These are phyloP conservation scores for Leishmania lainsoni DNA, from an alignment of 208 protist genomes.

Conservation along the genomic window DNA sequence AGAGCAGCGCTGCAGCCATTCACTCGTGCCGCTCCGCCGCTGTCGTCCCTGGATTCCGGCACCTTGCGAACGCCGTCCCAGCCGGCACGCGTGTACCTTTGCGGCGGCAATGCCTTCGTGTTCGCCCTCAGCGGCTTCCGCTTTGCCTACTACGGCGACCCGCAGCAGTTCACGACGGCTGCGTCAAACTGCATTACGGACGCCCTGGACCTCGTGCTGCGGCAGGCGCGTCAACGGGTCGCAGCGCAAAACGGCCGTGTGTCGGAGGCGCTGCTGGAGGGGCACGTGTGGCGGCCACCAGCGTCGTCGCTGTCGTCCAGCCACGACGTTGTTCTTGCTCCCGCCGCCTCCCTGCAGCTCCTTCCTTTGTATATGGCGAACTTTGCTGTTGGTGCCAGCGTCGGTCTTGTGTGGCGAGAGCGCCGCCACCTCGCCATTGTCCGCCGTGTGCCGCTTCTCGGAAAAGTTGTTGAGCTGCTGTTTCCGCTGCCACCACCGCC, in stretches of 20 bases:
- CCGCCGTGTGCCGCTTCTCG: conserved; percentile 20
- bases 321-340: conserved; percentile 28
- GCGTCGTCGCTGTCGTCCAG: conserved; percentile 2
- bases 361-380: conserved; percentile 34
- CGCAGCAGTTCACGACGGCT: conserved; percentile 33
- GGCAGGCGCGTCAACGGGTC: conserved; percentile 20
- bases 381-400: conserved; percentile 29
- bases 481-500: conserved; percentile 34
- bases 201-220: conserved; percentile 20
- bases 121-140: conserved; percentile 63
- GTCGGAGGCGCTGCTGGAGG: background rate
- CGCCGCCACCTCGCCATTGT: conserved; percentile 6
- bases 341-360: conserved; percentile 38
- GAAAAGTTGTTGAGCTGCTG: conserved; percentile 12
- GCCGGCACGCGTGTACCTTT: conserved; percentile 32
- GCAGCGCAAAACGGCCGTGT: conserved; percentile 15
- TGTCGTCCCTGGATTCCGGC: background rate
- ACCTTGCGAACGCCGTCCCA: background rate
- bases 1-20: background rate
- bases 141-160: conserved; percentile 37
- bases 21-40: background rate
- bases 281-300: conserved; percentile 15
- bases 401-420: conserved; percentile 25
- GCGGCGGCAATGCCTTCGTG: conserved; percentile 45
- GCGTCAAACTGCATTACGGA: conserved; percentile 36